Conservation (phyloP, 352 stramenopile genomes). For the Globisporangium echinulatum region DNA sequence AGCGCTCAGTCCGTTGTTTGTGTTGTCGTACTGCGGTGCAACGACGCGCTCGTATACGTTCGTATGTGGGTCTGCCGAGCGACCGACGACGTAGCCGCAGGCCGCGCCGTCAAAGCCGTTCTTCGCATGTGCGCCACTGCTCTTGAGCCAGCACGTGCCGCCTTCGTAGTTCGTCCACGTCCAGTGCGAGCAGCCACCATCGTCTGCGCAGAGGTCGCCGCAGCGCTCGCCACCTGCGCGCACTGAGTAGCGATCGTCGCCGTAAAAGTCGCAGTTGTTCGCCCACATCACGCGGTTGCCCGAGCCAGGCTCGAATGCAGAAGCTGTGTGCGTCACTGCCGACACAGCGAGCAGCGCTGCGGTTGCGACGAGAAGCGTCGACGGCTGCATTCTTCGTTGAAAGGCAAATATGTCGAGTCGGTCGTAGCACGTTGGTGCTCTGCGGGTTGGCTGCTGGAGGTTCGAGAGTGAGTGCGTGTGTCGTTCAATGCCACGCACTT, state of each 20-base stretch:
- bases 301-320: conserved; percentile 8
- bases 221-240: conserved; percentile 1
- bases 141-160: conserved; percentile 60
- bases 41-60: background rate
- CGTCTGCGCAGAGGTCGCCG: conserved; percentile 17
- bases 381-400: background rate
- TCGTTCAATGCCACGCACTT: no score
- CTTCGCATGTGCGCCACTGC: conserved; percentile 6
- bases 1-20: conserved; percentile 24
- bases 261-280: conserved; percentile 15
- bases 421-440: background rate
- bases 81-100: conserved; percentile 33
- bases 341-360: background rate
- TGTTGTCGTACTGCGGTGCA: background rate
- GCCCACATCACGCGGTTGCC: conserved; percentile 15
- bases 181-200: conserved; percentile 34
- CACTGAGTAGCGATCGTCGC: conserved; percentile 12
- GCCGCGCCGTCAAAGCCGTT: conserved; percentile 17
- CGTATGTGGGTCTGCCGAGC: conserved; percentile 9
- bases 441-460: background rate
- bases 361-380: background rate
- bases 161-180: conserved; percentile 45
- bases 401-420: background rate
- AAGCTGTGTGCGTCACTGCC: background rate
- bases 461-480: background rate